Evolutionary conservation across 2,329 filamentous ascomycete genomes (phyloP).

Genomic region (Diaporthe helianthi): DNA sequence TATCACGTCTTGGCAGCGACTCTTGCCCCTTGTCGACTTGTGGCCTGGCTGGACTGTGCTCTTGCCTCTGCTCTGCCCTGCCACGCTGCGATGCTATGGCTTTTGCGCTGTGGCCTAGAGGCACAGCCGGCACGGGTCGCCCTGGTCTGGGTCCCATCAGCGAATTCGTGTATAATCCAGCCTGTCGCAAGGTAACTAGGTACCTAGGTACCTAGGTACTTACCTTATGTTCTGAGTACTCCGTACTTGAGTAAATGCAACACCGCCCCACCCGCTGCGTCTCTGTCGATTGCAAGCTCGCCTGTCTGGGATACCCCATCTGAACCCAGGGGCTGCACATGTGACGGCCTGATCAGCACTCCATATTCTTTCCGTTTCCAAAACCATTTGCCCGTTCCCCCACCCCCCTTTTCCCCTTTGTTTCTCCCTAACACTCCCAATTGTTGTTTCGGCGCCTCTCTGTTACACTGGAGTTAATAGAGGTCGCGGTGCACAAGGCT

Average conservation of each 20-base stretch:
- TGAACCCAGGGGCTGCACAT: constrained; percentile 23
- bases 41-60: background rate
- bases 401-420: background rate
- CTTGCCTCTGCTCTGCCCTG: background rate
- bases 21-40: background rate
- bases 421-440: background rate
- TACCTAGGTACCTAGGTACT: too few relatives aligned
- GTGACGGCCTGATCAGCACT: constrained; percentile 18
- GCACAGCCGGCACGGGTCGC: constrained; percentile 11
- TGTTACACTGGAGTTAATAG: too few relatives aligned
- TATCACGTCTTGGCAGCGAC: constrained; percentile 19
- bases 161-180: background rate
- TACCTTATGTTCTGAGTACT: too few relatives aligned
- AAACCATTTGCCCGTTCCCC: too few relatives aligned
- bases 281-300: constrained; percentile 29
- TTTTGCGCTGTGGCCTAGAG: background rate
- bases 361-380: constrained; percentile 21
- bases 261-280: background rate
- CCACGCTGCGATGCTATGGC: background rate
- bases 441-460: background rate
- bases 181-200: constrained; percentile 14
- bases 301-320: constrained; percentile 25
- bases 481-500: constrained; percentile 11
- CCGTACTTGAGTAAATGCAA: too few relatives aligned
- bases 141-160: background rate